Evolutionary conservation across 1,284 basidiomycete species (phyloP).

Genomic region (Phellopilus nigrolimitatus): DNA sequence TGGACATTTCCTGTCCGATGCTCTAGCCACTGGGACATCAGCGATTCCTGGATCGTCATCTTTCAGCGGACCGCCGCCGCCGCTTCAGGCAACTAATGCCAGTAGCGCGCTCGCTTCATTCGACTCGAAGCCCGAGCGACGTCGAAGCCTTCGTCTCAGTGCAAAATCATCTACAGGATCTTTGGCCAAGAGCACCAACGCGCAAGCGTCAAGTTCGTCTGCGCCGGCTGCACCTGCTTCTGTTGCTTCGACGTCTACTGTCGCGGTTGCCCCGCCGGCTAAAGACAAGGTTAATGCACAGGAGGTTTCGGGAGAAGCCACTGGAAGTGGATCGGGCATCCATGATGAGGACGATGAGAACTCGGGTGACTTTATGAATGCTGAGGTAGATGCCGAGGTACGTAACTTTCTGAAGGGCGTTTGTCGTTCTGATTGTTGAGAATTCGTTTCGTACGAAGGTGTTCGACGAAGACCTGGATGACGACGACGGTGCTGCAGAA

Average conservation of each 20-base stretch:
- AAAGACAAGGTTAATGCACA: constrained; percentile 11
- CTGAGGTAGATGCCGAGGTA: constrained; percentile 75
- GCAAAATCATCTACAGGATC: constrained; percentile 43
- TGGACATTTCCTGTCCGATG: constrained; percentile 55
- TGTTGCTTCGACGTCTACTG: constrained; percentile 28
- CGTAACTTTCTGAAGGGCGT: constrained; percentile 3
- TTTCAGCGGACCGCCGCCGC: too few species aligned
- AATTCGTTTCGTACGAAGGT: constrained; percentile 43
- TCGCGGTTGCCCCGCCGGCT: constrained; percentile 27
- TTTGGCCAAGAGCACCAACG: constrained; percentile 23
- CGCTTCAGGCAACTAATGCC: constrained; percentile 22
- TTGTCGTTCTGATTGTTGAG: neutral
- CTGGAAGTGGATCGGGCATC: constrained; percentile 46
- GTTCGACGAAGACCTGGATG: constrained; percentile 68
- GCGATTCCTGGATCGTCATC: constrained; percentile 16
- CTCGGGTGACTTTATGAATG: constrained; percentile 69
- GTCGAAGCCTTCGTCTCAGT: constrained; percentile 80
- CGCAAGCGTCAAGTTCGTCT: constrained; percentile 26
- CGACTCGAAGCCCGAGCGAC: constrained; percentile 40
- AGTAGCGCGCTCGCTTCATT: constrained; percentile 26
- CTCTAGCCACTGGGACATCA: constrained; percentile 22
- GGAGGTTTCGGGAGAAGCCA: constrained; percentile 27
- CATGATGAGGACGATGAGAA: constrained; percentile 57
- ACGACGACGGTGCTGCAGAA: constrained; percentile 56
- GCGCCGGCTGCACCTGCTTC: constrained; percentile 24